Conservation (phyloP, 441 rosid genomes). For the Erodium chrysanthum region DNA sequence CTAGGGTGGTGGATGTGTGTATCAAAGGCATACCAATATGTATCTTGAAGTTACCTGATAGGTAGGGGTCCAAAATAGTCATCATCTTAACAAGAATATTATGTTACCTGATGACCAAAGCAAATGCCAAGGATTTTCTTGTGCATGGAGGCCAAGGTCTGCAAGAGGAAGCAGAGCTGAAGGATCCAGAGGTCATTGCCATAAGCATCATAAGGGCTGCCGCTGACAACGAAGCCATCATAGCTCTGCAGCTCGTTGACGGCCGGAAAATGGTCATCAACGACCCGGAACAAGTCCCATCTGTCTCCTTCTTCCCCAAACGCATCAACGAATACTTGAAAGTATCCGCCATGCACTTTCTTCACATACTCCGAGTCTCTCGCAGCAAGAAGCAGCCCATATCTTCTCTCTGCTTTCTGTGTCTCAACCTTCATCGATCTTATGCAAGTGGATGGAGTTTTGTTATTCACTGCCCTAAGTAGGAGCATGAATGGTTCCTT, state of each 20-base stretch:
- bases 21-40: too few relatives aligned
- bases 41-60: too few relatives aligned
- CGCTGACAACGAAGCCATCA: conserved; percentile 69
- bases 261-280: conserved; percentile 68
- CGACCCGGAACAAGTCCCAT: conserved; percentile 66
- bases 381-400: conserved; percentile 47
- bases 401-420: conserved; percentile 25
- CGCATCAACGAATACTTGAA: conserved; percentile 48
- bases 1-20: too few relatives aligned
- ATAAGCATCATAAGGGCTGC: conserved; percentile 71
- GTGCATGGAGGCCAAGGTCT: conserved; percentile 51
- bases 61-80: too few relatives aligned
- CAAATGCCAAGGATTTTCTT: conserved; percentile 63
- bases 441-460: too few relatives aligned
- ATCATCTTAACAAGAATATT: too few relatives aligned
- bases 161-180: conserved; percentile 48
- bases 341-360: conserved; percentile 61
- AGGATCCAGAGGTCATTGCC: conserved; percentile 63
- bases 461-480: too few relatives aligned
- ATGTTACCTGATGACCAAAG: too few relatives aligned
- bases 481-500: too few relatives aligned
- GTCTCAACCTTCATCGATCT: conserved; percentile 17
- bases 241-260: conserved; percentile 41
- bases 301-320: conserved; percentile 58
- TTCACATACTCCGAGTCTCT: conserved; percentile 62